Base-by-base conservation (phyloP, 1,139 yeast species). In the Candida sanyaensis region DNA sequence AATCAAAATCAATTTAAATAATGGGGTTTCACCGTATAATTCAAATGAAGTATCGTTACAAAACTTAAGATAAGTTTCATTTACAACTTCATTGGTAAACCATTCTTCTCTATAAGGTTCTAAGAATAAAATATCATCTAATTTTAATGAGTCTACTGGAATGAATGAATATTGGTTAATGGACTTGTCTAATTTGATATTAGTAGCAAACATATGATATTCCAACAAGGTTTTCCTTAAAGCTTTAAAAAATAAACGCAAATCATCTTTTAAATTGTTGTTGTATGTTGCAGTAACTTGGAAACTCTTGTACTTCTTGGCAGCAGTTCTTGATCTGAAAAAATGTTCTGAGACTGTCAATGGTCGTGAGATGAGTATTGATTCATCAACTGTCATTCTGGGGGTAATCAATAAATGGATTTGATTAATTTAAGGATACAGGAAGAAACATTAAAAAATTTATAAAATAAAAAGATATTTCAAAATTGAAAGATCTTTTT, bases 291-390 rank as follows among this genome's bases (percentile, higher is more conserved):
- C 73, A 5, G 73, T 65, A 6, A 72, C 64, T 46, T 64, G 71
- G 53, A 75, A 75, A 47, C 65, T 68, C 10, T 61, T 55, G 50
- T 65, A 74, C 54, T 58, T 66, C 6, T 61, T 60, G 42, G 53
- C 54, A 5, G 65, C 65, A 6, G 69, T 67, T 47, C 79, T 54
- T 34, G 65, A 63, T 29, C 78, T 58, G 49, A 66, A 69, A 53
- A 69, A 69, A 53, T 69, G 64, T 49, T 75, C 79, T n/a, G 60
- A 59, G 5, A 55, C 48, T 43, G 75, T 66, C 50, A 74, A 62
- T 0, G 67, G 67, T 34, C 71, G 49, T 12, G 55, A 41, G 2
- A 50, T 37, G 10, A 52, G 34, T 26, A 48, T 27, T 4, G 45
- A 28, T 7, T 44, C 34, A 11, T 44, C 38, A 5, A 23, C 13